Percentiles rank a stretch among this genome's conserved stretches.
phyloP scores from a whole-genome alignment of 176 grass and related monocot genomes.

The Oryza meridionalis region DNA sequence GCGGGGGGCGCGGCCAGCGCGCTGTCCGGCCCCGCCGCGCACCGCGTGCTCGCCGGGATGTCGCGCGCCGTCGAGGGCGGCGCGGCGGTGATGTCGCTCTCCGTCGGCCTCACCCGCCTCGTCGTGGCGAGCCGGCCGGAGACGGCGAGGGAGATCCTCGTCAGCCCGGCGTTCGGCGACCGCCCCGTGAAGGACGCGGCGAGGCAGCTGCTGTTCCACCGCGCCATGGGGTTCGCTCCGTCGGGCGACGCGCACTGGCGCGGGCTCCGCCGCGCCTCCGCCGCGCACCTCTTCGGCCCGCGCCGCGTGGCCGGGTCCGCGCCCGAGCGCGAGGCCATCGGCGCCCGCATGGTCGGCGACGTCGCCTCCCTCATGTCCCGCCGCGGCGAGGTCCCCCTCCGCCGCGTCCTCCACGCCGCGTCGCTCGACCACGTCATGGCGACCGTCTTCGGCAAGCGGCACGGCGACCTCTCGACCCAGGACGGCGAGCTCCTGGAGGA shows the following conservation, averaged over 20 bases:
- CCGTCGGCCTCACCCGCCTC: constrained; percentile 75
- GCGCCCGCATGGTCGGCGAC: constrained; percentile 41
- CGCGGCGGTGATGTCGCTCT: constrained; percentile 64
- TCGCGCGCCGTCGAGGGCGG: constrained; percentile 39
- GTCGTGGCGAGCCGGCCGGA: constrained; percentile 68
- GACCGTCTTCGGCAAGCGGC: constrained; percentile 69
- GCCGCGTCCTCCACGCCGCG: constrained; percentile 50
- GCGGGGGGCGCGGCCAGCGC: constrained; percentile 37
- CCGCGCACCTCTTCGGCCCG: constrained; percentile 64
- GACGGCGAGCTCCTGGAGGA: constrained; percentile 57
- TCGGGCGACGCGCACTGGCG: constrained; percentile 72
- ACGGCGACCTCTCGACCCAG: constrained; percentile 37
- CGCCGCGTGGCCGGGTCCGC: constrained; percentile 42
- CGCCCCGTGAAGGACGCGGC: constrained; percentile 80
- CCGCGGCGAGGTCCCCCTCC: constrained; percentile 46
- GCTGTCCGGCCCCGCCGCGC: constrained; percentile 56
- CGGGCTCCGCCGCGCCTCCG: constrained; percentile 55
- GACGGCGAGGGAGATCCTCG: constrained; percentile 76
- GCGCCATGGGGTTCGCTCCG: constrained; percentile 84
- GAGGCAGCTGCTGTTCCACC: constrained; percentile 76
- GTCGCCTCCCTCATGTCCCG: constrained; percentile 41
- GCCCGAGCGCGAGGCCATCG: constrained; percentile 38
- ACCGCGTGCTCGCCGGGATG: constrained; percentile 51
- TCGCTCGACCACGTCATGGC: constrained; percentile 66
- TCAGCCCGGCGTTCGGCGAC: constrained; percentile 68